These are phyloP conservation scores for Anacardium occidentale DNA, from an alignment of 345 rosid species.

Conservation along the genomic window DNA sequence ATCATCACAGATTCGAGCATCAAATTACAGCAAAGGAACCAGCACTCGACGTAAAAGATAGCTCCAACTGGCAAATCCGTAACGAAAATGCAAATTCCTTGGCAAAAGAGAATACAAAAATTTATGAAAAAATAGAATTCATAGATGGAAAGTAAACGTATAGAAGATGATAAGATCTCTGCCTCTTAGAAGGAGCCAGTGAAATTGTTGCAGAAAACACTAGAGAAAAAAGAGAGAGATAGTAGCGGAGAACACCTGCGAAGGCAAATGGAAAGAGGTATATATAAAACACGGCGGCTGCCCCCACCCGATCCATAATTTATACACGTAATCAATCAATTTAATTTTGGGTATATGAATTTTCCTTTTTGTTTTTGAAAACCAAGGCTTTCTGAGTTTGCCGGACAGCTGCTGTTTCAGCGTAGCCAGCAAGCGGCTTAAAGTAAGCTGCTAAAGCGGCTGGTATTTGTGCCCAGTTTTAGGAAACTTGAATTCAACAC, in stretches of 20 bases:
- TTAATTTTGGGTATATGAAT: neutral
- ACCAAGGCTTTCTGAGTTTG: slow-evolving; percentile 15
- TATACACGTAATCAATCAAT: slow-evolving; percentile 21
- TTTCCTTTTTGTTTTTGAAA: neutral
- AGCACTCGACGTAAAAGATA: slow-evolving; percentile 20
- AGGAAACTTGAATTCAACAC: neutral
- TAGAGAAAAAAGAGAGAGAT: neutral
- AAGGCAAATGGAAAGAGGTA: slow-evolving; percentile 9
- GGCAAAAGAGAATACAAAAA: neutral
- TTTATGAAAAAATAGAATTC: neutral
- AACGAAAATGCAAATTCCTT: slow-evolving; percentile 4
- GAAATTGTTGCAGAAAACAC: neutral
- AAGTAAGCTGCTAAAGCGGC: neutral
- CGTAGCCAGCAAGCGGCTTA: neutral
- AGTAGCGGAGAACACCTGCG: slow-evolving; percentile 27
- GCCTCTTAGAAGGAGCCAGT: slow-evolving; percentile 6
- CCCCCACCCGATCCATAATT: slow-evolving; percentile 37
- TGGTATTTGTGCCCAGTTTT: neutral
- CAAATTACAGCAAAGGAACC: slow-evolving; percentile 14
- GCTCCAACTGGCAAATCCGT: slow-evolving; percentile 2
- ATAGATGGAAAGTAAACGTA: neutral
- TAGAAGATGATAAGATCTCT: slow-evolving; percentile 11
- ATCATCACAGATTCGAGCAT: slow-evolving; percentile 1
- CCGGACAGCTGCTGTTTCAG: slow-evolving; percentile 19
- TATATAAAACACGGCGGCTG: slow-evolving; percentile 22